These are phyloP conservation scores for Maudiozyma pseudohumilis DNA, from an alignment of 805 yeast genomes.

Conservation along the genomic window DNA sequence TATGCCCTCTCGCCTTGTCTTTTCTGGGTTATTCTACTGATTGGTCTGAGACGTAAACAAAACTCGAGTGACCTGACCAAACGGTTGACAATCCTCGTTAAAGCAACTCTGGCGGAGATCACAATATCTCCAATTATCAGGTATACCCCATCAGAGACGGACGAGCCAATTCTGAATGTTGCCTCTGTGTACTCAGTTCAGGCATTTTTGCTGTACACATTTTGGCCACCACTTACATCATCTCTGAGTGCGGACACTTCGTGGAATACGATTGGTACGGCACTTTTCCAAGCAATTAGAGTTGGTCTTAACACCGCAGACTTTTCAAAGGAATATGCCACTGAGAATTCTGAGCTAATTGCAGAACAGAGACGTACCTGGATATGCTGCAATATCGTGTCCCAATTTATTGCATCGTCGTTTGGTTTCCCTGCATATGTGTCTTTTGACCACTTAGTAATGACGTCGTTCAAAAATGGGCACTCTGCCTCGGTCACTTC, in stretches of 20 bases:
- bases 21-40: constrained; percentile 88
- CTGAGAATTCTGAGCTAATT: constrained; percentile 34
- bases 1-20: constrained; percentile 76
- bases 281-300: constrained; percentile 84
- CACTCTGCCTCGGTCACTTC: neutral
- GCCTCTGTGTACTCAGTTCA: constrained; percentile 92
- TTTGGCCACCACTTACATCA: constrained; percentile 95
- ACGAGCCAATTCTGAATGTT: constrained; percentile 75
- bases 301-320: constrained; percentile 86
- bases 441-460: constrained; percentile 64
- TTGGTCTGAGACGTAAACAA: constrained; percentile 59
- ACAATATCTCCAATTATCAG: constrained; percentile 85
- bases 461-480: constrained; percentile 35
- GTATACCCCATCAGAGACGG: constrained; percentile 66
- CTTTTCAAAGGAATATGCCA: constrained; percentile 42
- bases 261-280: constrained; percentile 91
- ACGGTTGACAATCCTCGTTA: constrained; percentile 57
- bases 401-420: constrained; percentile 82
- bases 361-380: constrained; percentile 83
- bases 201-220: constrained; percentile 76
- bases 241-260: constrained; percentile 92
- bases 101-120: constrained; percentile 72
- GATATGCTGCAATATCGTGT: constrained; percentile 85
- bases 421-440: constrained; percentile 94
- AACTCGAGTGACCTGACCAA: constrained; percentile 39